Evolutionary conservation across 169 alveolate genomes (phyloP), one percentile per base, ranked within the genome.

Genomic region (Eimeria acervulina): DNA sequence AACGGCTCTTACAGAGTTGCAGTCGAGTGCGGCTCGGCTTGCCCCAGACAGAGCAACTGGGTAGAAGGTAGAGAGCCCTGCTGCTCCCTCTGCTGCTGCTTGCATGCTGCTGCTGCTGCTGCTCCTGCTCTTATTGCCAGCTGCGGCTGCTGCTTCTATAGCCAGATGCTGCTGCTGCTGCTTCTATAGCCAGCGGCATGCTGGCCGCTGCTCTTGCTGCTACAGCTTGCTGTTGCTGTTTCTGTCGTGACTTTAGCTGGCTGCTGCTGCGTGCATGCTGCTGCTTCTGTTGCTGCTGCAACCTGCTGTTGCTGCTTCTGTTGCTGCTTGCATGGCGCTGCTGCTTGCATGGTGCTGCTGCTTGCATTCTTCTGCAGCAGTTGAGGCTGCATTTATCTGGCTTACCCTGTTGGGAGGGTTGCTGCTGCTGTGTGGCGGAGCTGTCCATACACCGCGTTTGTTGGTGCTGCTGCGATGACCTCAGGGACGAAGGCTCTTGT

Each of bases 41-140:
- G 38, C 36, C 89, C 66, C 23, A 78, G 89, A 40, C 89, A 42
- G 66, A 78, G 89, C 89, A 44, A 38, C 89, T 78, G 89, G 89
- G 38, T 66, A 6, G 89, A 78, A 44, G 89, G 89, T 40, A 51
- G 59, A 17, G 59, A 51, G 59, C 21, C 59, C 6, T 51, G 59
- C 59, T 51, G 59, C 59, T 12, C 59, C 15, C 59, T 0, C 0
- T 51, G 59, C 59, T 51, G 59, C 59, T 12, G 59, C n/a, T n/a
- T n/a, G n/a, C n/a, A n/a, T n/a, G 42, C 80, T 68, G 80, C 40
- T 68, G 80, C 80, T n/a, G 80, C 40, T 68, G 80, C 80, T n/a
- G n/a, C 44, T 68, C n/a, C 80, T 68, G 80, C 42, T 68, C n/a
- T n/a, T n/a, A n/a, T n/a, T n/a, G n/a, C n/a, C n/a, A n/a, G 80